Percentiles rank a stretch among this genome's conserved stretches.
These are phyloP conservation scores for Lithospermum erythrorhizon DNA, from an alignment of 257 asterid species.

Conservation along the genomic window DNA sequence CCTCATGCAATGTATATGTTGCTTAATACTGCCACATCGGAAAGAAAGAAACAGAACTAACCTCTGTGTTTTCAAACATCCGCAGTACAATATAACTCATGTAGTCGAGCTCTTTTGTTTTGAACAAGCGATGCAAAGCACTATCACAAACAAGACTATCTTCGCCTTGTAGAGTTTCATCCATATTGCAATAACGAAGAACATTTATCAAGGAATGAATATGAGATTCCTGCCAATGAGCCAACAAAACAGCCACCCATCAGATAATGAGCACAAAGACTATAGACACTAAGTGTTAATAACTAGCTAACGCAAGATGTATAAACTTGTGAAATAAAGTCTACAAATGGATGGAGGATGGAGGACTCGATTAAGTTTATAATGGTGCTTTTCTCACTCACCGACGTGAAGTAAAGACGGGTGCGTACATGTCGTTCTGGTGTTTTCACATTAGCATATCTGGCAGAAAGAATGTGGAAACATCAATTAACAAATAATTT, in stretches of 20 bases:
- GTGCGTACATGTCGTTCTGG: conserved; percentile 93
- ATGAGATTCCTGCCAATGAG: conserved; percentile 75
- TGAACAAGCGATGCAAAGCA: conserved; percentile 72
- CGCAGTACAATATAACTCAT: conserved; percentile 94
- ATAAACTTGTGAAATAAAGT: neutral
- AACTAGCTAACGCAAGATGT: neutral
- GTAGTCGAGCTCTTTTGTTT: conserved; percentile 90
- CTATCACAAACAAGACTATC: conserved; percentile 67
- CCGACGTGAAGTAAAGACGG: conserved; percentile 87
- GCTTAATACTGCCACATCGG: conserved; percentile 3
- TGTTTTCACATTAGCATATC: conserved; percentile 80
- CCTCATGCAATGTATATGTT: neutral
- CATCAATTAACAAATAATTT: neutral
- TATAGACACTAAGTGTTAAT: neutral
- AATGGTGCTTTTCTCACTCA: conserved; percentile 28
- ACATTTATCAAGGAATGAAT: conserved; percentile 96
- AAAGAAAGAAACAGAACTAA: conserved; percentile 22
- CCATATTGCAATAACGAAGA: conserved; percentile 94
- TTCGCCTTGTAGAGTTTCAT: conserved; percentile 86
- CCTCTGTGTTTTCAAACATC: conserved; percentile 85
- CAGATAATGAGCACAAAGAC: conserved; percentile 8
- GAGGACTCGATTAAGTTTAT: neutral
- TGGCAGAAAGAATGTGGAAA: conserved; percentile 17
- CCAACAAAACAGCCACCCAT: conserved; percentile 7
- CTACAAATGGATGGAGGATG: neutral